Conservation (phyloP, 371 early-diverging fungal species). For the Syncephalis plumigaleata region DNA sequence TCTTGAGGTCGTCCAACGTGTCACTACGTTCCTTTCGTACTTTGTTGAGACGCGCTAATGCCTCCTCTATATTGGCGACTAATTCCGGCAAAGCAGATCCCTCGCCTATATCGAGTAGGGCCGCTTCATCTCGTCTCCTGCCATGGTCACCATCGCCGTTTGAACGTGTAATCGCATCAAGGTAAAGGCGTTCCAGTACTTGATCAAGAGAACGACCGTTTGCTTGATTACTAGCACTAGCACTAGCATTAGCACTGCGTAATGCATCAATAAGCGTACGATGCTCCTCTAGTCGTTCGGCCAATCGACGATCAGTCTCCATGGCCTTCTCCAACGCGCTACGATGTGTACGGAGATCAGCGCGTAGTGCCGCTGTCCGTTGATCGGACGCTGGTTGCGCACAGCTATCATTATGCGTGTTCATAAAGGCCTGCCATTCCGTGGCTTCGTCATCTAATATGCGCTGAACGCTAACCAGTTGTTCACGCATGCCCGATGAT, state of each 20-base stretch:
- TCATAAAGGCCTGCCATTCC: slow-evolving; percentile 13
- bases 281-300: slow-evolving; percentile 30
- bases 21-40: slow-evolving; percentile 62
- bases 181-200: no score
- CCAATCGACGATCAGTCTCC: slow-evolving; percentile 46
- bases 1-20: slow-evolving; percentile 66
- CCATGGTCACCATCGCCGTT: slow-evolving; percentile 3
- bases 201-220: no score
- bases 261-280: slow-evolving; percentile 32
- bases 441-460: neutral
- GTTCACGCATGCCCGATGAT: slow-evolving; percentile 28
- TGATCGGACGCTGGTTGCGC: slow-evolving; percentile 61
- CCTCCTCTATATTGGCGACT: slow-evolving; percentile 42
- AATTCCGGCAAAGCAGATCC: slow-evolving; percentile 20
- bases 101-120: slow-evolving; percentile 44
- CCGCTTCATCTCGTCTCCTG: slow-evolving; percentile 17
- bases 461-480: slow-evolving; percentile 6
- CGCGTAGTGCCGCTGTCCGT: slow-evolving; percentile 49
- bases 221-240: no score
- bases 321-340: slow-evolving; percentile 61
- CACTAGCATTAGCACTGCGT: no score
- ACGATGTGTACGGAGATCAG: slow-evolving; percentile 60
- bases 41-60: slow-evolving; percentile 51
- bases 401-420: slow-evolving; percentile 63
- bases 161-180: no score